Evolutionary conservation across 768 basidiomycete species (phyloP).

Genomic region (Collybia sordida): DNA sequence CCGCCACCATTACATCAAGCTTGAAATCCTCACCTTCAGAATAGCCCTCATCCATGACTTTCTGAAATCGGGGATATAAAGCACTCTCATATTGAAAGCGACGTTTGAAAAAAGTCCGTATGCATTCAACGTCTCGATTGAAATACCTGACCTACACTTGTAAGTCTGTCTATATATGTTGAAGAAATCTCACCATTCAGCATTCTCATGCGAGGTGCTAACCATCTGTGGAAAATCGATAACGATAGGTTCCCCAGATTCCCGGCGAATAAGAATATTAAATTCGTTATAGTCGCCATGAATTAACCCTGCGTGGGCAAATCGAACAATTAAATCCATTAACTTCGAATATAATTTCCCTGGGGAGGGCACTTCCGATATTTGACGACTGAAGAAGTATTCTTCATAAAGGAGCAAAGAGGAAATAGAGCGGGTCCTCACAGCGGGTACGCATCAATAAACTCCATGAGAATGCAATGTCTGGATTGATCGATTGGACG

Average conservation of each 20-base stretch:
- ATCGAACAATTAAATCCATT: conserved; percentile 95
- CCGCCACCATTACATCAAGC: conserved; percentile 89
- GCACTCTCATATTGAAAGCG: conserved; percentile 92
- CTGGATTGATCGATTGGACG: conserved; percentile 91
- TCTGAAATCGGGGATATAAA: conserved; percentile 84
- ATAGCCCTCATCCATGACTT: conserved; percentile 46
- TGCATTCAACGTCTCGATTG: conserved; percentile 97
- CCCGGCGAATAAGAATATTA: conserved; percentile 90
- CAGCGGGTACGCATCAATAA: conserved; percentile 94
- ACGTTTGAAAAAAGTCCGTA: conserved; percentile 87
- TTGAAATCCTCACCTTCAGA: conserved; percentile 57
- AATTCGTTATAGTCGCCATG: conserved; percentile 99
- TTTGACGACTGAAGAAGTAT: conserved; percentile 67
- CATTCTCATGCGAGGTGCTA: conserved; percentile 93
- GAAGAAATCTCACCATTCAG: conserved; percentile 74
- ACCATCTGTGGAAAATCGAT: conserved; percentile 99
- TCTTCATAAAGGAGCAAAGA: conserved; percentile 5
- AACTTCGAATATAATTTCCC: conserved; percentile 87
- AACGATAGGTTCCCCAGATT: conserved; percentile 73
- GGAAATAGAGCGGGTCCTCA: conserved; percentile 36
- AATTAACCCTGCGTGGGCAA: conserved; percentile 92
- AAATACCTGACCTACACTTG: conserved; percentile 80
- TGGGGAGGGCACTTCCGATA: conserved; percentile 79
- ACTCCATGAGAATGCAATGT: conserved; percentile 95
- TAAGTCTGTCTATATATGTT: conserved; percentile 5